Base-by-base conservation (phyloP, 176 grass and related monocot genomes). In the Rhynchospora pubera region DNA sequence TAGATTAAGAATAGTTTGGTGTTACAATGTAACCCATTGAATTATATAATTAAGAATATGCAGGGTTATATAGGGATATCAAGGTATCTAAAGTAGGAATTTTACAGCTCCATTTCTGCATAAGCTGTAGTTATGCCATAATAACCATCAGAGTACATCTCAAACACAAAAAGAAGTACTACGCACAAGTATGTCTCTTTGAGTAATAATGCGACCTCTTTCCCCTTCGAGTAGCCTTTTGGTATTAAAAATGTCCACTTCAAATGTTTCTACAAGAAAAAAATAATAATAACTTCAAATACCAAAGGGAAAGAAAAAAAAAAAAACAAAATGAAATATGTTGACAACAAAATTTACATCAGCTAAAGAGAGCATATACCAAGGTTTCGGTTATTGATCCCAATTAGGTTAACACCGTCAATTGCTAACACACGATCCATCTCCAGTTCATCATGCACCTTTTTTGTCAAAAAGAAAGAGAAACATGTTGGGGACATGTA, bases 381-480 rank as follows among this genome's bases (percentile, higher is more conserved):
- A 34, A 98, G 92, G 85, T 94, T 85, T 77, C 95, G 92, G 24
- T 98, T 98, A 71, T 98, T 98, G 83, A 98, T 98, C 79, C 95
- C 95, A 50, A 98, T 93, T 62, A 98, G 88, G 66, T 98, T 90
- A 82, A 98, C 69, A 16, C 88, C 90, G 43, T 94, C 85, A 65
- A 98, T 94, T 71, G 83, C 84, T 85, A 98, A 88, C 67, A 94
- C 87, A 86, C 95, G 87, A 50, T 98, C 92, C 87, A 98, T 94
- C 86, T 98, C 95, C 81, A 55, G 85, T 88, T 98, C 95, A 84
- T 98, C 88, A 83, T 98, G 95, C 51, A 98, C 92, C 95, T 98
- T 87, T 62, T 59, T 79, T 15, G 39, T 57, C 22, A 45, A 12
- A 62, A 79, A 13, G 57, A 45, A n/a, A 79, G 52, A 32, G 5